Percentiles rank a stretch among this genome's conserved stretches.
Evolutionary conservation across 352 stramenopile species (phyloP).

Genomic region (Pseudoperonospora humuli): DNA sequence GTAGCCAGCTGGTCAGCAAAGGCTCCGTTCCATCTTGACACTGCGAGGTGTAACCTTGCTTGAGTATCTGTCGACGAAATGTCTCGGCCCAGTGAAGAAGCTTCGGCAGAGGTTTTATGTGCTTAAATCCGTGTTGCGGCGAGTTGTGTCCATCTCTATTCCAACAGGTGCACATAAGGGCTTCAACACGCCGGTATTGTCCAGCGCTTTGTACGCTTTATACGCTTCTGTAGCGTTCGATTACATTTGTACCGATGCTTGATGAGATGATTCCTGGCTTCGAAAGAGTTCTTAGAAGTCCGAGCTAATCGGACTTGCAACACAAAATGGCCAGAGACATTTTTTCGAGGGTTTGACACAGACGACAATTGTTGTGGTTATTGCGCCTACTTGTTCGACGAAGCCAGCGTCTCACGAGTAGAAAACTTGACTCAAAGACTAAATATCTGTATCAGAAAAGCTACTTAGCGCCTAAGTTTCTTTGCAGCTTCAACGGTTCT

Average conservation of each 20-base stretch:
- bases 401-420: no score
- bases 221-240: conserved; percentile 11
- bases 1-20: conserved; percentile 12
- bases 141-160: conserved; percentile 6
- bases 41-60: conserved; percentile 1
- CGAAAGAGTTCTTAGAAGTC: neutral
- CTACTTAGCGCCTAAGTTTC: neutral
- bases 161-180: conserved; percentile 2
- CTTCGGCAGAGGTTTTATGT: conserved; percentile 7
- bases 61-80: conserved; percentile 13
- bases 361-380: neutral
- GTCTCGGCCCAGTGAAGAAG: conserved; percentile 2
- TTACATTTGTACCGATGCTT: neutral
- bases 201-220: no score
- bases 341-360: neutral
- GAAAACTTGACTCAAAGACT: no score
- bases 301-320: no score
- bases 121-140: neutral
- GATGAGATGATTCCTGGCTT: neutral
- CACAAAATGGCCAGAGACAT: no score
- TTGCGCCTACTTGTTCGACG: no score
- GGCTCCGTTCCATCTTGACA: conserved; percentile 5
- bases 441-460: no score
- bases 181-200: conserved; percentile 20
- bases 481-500: neutral